Evolutionary conservation across 495 filamentous ascomycete species (phyloP), one percentile per base, ranked within the genome.

Genomic region (Penicillium waksmanii): DNA sequence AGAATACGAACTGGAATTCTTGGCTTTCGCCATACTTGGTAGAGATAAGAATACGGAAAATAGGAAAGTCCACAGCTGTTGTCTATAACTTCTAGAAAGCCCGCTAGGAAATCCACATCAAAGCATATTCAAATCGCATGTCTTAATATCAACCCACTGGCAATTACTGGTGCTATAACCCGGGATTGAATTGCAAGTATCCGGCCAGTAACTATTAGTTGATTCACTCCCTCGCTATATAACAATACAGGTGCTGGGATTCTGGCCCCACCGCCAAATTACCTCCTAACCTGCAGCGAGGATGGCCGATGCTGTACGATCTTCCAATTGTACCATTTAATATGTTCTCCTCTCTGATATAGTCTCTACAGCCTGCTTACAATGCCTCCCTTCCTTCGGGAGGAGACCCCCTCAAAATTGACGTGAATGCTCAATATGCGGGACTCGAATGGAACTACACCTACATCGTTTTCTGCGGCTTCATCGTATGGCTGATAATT

Each of bases 401-500:
- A 9, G 81, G 81, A 33, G 68, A 83, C 57, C 72, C 79, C 13
- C 58, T 71, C 5, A 62, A 74, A 33, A 63, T 81, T 21, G 76
- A 84, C 56, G 80, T 84, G 31, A 84, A 84, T 56, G 71, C 72
- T 12, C 80, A 81, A 62, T 82, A 78, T 60, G 60, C 56, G 10
- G 82, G 82, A 31, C 66, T 77, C 48, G 78, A 80, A 57, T 80
- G 74, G 66, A 78, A 86, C 57, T 80, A 82, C 61, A 70, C 70
- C 57, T 85, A 82, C 59, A 77, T 86, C 43, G 61, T 80, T 31
- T 68, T 80, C 51, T 82, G 81, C 53, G 74, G 68, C 9, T 81
- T 80, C 51, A 73, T 87, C 53, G 83, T 86, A 51, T 86, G 81
- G 80, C 63, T 87, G 47, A 85, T 85, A 46, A 82, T 86, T 13